These are phyloP conservation scores for Centella asiatica DNA, from an alignment of 129 eudicot species.

Conservation along the genomic window DNA sequence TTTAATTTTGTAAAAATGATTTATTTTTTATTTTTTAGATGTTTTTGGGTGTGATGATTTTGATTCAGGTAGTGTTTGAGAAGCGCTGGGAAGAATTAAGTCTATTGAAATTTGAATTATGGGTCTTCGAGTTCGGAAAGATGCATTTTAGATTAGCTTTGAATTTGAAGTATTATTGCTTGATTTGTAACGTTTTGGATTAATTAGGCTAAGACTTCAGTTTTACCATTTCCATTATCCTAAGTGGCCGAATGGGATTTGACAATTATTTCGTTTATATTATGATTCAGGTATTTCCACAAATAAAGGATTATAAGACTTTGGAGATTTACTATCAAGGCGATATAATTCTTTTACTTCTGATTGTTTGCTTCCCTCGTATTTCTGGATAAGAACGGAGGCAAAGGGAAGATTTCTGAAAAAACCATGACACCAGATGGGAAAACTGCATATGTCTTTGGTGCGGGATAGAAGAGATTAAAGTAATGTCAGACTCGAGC, in stretches of 20 bases:
- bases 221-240: neutral
- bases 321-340: neutral
- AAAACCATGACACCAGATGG: conserved; percentile 34
- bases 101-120: no score
- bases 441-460: conserved; percentile 9
- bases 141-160: neutral
- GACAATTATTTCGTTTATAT: neutral
- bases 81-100: no score
- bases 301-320: no score
- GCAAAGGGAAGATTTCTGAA: conserved; percentile 28
- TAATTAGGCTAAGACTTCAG: neutral
- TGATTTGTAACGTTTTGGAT: neutral
- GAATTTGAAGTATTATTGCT: neutral
- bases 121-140: no score
- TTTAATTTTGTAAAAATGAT: no score
- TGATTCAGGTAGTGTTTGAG: no score
- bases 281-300: neutral
- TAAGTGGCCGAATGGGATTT: neutral
- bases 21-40: no score
- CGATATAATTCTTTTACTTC: conserved; percentile 6
- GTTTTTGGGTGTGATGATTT: no score
- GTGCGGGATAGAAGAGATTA: conserved; percentile 51
- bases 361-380: conserved; percentile 22
- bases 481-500: conserved; percentile 75
- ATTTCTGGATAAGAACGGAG: conserved; percentile 26